Base-by-base conservation (phyloP, 2,329 filamentous ascomycete species). In the Decorospora gaudefroyi region DNA sequence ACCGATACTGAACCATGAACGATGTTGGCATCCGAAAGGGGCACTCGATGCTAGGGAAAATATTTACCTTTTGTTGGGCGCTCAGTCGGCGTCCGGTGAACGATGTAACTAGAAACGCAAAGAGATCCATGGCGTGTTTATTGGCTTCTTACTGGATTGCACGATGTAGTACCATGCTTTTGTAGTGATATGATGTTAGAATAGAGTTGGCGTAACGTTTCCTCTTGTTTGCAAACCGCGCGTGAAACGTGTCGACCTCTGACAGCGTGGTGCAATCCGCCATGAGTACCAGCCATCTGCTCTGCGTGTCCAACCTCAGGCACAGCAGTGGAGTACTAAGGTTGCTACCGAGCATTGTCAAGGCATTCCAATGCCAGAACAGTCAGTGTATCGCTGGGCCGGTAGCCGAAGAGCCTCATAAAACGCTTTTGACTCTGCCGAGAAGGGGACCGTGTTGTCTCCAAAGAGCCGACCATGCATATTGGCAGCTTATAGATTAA, bases 131-230 rank as follows among this genome's bases (percentile, higher is more conserved):
- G n/a, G 27, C 13, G 15, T 31, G 8, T 13, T 23, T 3, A 10
- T 16, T 23, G 19, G 10, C 16, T 19, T 30, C 11, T 2, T 8
- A 31, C 4, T 10, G 11, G 4, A 7, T 10, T 16, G 17, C 9
- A n/a, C 17, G n/a, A 31, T 10, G 19, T 30, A n/a, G 21, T 27
- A 41, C 28, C 19, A 33, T 23, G 6, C 22, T 12, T 2, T 16
- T 26, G 28, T 27, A 19, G 23, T 36, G 16, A 10, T 6, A 42
- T 23, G 19, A 23, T 15, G 40, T 42, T 23, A 30, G 18, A 30
- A 18, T 23, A 42, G 22, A 29, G 31, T 42, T 42, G 36, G 40
- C 18, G 31, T 42, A 42, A 42, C 40, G 31, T 36, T 42, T 16
- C 38, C 10, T 28, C 30, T 35, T 11, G 17, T 16, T 28, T 9